Evolutionary conservation across 1,284 basidiomycete genomes (phyloP), one percentile per base, ranked within the genome.

Genomic region (Blastosporella zonata): DNA sequence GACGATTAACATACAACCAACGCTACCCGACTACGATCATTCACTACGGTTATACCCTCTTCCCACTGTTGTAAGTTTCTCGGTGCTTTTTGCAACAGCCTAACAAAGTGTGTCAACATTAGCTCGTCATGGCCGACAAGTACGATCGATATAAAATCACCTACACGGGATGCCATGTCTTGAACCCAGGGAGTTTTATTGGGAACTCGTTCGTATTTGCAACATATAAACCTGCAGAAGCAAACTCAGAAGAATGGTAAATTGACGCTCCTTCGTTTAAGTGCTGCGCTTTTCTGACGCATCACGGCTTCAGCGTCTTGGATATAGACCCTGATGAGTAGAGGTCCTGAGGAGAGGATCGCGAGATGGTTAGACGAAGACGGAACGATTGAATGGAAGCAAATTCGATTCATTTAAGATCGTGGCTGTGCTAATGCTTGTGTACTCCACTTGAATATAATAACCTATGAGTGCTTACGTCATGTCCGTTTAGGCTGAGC

Each of bases 81-180:
- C 36, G 6, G 6, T n/a, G 29, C 9, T n/a, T 10, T 31, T 28
- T n/a, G 17, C 37, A n/a, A 17, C 15, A 29, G 4, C 10, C 10
- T 29, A 6, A 20, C 57, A 58, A 42, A 34, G 23, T 31, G 20
- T 49, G 29, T 46, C 34, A 39, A 23, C 9, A 59, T 13, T 13
- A 96, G 93, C 75, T 97, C 18, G 79, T 99, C n/a, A 77, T 99
- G 9, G 97, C 97, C 1, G 97, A 99, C 70, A 93, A 89, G 66
- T 98, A 97, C 65, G 95, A 98, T 62, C 81, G 90, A 29, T 99
- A 92, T 67, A 93, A 97, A 61, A 77, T 98, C 57, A 99, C 95
- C 1, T 99, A 99, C 64, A 95, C 96, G 55, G 93, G 93, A 5
- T 99, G 97, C 62, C 96, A 98, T 68, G 97, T 99, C 23, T 94